Evolutionary conservation across 495 filamentous ascomycete species (phyloP), one percentile per base, ranked within the genome.

Genomic region (Penicillium lagena): DNA sequence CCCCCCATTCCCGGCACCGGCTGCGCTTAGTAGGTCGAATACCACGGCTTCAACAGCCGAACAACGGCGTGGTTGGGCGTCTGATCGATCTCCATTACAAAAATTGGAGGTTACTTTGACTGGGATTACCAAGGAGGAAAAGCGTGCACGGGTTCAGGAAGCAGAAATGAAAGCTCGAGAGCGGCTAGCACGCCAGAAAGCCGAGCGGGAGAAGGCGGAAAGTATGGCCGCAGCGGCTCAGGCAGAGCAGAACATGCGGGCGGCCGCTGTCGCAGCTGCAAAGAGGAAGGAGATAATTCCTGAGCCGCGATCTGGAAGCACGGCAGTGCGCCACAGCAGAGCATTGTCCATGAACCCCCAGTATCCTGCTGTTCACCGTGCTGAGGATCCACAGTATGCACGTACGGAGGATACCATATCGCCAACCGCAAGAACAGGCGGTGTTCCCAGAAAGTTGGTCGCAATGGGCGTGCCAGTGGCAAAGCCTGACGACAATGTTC

Each of bases 121-220:
- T 60, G 87, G 86, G 60, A 90, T 95, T 53, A 94, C 83, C 60
- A 95, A 95, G 61, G 89, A 94, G 55, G 90, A 95, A 56, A 95
- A 89, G 58, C 76, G 86, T 46, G 86, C 86, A 2, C 77, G 85
- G 38, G 78, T 85, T n/a, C 75, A 89, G 63, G 82, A 90, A 58
- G 85, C 86, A 2, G 90, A 96, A 56, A 66, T 73, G 40, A 71
- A 70, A 47, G 49, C 58, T 64, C 77, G 56, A 65, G 81, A 70
- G 72, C 62, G 66, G 8, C 63, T 74, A 43, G 67, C 64, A 17
- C 59, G 63, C 28, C 53, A 63, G 32, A 63, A 63, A 37, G 49
- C 51, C 12, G 56, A 61, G 29, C 36, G 39, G 38, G 58, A 46
- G 40, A 56, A 50, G 47, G 51, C 40, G 29, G 51, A 52, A 33